Percentiles rank a stretch among this genome's conserved stretches.
Evolutionary conservation across 2,329 filamentous ascomycete species (phyloP).

Genomic region (Aspergillus sp.): DNA sequence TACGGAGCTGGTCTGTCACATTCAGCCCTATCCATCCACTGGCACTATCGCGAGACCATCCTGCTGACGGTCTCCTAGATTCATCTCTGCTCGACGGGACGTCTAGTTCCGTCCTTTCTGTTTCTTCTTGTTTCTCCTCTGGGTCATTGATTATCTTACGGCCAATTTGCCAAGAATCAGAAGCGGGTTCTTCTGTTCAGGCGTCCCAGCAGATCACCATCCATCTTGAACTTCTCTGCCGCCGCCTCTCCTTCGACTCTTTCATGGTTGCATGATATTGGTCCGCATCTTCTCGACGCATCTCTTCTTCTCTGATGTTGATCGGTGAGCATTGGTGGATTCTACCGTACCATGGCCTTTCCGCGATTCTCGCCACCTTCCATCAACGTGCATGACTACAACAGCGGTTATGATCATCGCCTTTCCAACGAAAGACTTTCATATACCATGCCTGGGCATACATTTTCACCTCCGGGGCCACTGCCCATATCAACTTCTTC

Average conservation of each 20-base stretch:
- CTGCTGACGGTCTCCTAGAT: neutral
- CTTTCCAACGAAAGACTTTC: conserved; percentile 34
- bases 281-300: neutral
- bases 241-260: conserved; percentile 3
- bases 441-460: conserved; percentile 41
- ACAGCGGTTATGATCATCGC: conserved; percentile 29
- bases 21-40: neutral
- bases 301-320: conserved; percentile 7
- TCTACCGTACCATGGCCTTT: conserved; percentile 44
- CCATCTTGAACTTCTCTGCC: neutral
- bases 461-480: conserved; percentile 47
- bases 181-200: conserved; percentile 21
- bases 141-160: neutral
- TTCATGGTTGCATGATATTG: conserved; percentile 1
- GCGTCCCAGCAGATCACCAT: conserved; percentile 1
- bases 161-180: conserved; percentile 8
- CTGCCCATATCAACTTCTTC: conserved; percentile 63
- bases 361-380: conserved; percentile 41
- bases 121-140: neutral
- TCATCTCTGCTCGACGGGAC: neutral
- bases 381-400: conserved; percentile 43
- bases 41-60: neutral
- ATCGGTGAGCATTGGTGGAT: conserved; percentile 18
- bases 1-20: neutral
- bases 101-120: neutral